phyloP scores from a whole-genome alignment of 805 yeast species.

The Yamadazyma tumulicola region DNA sequence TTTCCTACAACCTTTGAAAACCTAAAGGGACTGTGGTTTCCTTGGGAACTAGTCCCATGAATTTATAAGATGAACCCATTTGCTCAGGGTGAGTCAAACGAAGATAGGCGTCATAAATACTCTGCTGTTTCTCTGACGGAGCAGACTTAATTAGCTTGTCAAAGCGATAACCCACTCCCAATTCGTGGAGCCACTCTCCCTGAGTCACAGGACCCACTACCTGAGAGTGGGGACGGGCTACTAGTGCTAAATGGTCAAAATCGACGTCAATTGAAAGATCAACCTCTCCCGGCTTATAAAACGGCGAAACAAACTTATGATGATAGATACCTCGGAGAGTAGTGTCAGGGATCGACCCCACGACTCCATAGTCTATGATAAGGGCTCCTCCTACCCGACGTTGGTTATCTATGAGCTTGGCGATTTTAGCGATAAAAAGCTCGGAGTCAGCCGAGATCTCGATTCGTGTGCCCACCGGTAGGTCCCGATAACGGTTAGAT shows the following conservation, averaged over 20 bases:
- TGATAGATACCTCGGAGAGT: constrained; percentile 69
- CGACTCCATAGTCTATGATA: constrained; percentile 75
- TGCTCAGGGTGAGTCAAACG: constrained; percentile 62
- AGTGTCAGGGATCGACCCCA: constrained; percentile 60
- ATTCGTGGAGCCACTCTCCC: constrained; percentile 71
- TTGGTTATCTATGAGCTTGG: constrained; percentile 40
- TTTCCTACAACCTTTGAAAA: constrained; percentile 36
- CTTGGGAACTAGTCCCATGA: constrained; percentile 57
- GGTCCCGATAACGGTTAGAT: constrained; percentile 46
- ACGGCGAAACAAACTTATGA: constrained; percentile 74
- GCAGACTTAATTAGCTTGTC: constrained; percentile 51
- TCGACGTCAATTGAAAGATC: constrained; percentile 85
- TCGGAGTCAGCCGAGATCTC: constrained; percentile 78
- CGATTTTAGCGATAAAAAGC: constrained; percentile 51
- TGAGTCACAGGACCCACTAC: constrained; percentile 65
- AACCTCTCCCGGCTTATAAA: constrained; percentile 70
- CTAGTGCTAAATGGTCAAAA: constrained; percentile 50
- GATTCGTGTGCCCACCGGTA: constrained; percentile 55
- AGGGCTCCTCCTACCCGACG: constrained; percentile 58
- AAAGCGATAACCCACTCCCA: constrained; percentile 73
- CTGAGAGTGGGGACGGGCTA: constrained; percentile 11
- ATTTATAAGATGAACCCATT: constrained; percentile 79
- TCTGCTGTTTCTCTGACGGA: constrained; percentile 40
- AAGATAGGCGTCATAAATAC: constrained; percentile 53
- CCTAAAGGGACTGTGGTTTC: constrained; percentile 48